Percentiles rank a stretch among this genome's conserved stretches.
These are phyloP conservation scores for Aspergillus avenaceus DNA, from an alignment of 495 filamentous ascomycete genomes.

Conservation along the genomic window DNA sequence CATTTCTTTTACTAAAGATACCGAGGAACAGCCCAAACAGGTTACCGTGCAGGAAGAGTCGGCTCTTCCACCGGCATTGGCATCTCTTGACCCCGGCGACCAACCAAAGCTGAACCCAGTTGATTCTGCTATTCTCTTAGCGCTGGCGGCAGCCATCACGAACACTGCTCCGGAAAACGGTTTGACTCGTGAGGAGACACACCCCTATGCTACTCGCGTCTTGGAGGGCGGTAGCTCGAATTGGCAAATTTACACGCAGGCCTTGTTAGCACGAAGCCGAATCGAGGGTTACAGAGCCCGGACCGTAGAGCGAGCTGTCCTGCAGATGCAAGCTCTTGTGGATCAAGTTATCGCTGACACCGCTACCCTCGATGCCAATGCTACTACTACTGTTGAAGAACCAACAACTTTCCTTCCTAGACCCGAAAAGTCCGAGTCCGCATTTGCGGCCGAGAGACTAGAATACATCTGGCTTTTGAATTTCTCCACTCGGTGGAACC, in stretches of 20 bases:
- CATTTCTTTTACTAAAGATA: conserved; percentile 68
- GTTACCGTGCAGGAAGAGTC: conserved; percentile 45
- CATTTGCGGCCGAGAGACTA: conserved; percentile 69
- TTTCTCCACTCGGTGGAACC: conserved; percentile 84
- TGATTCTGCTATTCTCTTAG: conserved; percentile 80
- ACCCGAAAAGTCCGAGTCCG: conserved; percentile 70
- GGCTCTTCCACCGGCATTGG: conserved; percentile 54
- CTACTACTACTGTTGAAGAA: conserved; percentile 19
- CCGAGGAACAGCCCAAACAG: conserved; percentile 28
- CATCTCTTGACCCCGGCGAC: conserved; percentile 63
- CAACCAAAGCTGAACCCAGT: conserved; percentile 81
- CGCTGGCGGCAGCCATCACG: conserved; percentile 78
- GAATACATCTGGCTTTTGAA: conserved; percentile 76
- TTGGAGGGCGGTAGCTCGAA: conserved; percentile 86
- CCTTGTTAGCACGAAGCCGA: conserved; percentile 77
- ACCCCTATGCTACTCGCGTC: conserved; percentile 86
- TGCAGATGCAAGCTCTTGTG: conserved; percentile 93
- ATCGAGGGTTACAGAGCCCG: conserved; percentile 83
- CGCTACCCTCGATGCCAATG: conserved; percentile 35
- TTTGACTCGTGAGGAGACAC: conserved; percentile 85
- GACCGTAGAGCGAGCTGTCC: conserved; percentile 80
- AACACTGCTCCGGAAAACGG: conserved; percentile 81
- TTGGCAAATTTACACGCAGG: conserved; percentile 98
- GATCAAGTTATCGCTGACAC: conserved; percentile 95
- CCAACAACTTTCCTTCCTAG: conserved; percentile 78